phyloP scores from a whole-genome alignment of 2,329 filamentous ascomycete genomes.

The Cytospora piceicola region DNA sequence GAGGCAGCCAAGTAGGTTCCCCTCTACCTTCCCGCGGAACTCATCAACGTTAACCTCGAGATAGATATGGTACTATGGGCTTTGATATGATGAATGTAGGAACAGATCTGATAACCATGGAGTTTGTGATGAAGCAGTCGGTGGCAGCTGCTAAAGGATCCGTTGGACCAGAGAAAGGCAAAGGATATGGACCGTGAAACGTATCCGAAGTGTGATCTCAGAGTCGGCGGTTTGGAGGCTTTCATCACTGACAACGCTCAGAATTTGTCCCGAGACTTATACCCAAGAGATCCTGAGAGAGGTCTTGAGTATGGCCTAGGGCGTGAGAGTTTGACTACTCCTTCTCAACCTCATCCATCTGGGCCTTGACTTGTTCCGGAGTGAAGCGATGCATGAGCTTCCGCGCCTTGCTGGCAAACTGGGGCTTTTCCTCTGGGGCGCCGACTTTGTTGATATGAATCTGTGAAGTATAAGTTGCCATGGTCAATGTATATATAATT shows the following conservation, averaged over 20 bases:
- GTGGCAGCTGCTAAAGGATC: conserved; percentile 52
- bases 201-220: background rate
- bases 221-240: background rate
- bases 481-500: background rate
- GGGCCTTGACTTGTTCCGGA: conserved; percentile 64
- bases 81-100: conserved; percentile 66
- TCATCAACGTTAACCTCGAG: background rate
- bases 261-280: background rate
- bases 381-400: conserved; percentile 83
- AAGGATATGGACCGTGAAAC: conserved; percentile 46
- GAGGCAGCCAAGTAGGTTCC: conserved; percentile 50
- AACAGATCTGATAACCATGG: conserved; percentile 58
- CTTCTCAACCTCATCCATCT: conserved; percentile 66
- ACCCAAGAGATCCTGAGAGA: background rate
- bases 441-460: conserved; percentile 65
- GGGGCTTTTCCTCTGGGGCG: conserved; percentile 55
- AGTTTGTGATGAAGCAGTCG: conserved; percentile 49
- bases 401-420: conserved; percentile 60
- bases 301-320: background rate
- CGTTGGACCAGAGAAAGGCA: conserved; percentile 42
- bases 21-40: no score
- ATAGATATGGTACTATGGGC: conserved; percentile 55
- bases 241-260: background rate
- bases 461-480: conserved; percentile 39
- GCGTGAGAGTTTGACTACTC: conserved; percentile 22